Base-by-base conservation (phyloP, 2,329 filamentous ascomycete genomes). In the Salinomyces thailandicus region DNA sequence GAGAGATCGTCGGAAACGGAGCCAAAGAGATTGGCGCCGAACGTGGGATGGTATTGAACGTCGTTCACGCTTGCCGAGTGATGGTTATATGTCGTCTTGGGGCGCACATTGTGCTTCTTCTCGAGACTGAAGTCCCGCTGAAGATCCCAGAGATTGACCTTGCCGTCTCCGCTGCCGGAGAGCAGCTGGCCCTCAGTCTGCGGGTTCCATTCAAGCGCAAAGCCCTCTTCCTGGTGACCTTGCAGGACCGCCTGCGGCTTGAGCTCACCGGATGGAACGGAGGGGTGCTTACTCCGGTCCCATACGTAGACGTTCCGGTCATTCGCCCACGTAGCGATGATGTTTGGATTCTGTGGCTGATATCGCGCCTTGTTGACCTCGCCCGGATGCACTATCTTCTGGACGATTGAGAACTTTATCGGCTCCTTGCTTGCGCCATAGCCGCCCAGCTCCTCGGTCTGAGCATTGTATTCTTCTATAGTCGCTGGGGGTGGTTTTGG, bases 321-420 rank as follows among this genome's bases (percentile, higher is more conserved):
- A 5, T 85, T 77, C 46, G 85, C 86, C 63, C 95, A 79, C 0
- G 91, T 95, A 3, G 91, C 91, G 52, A 98, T 93, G 39, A 98
- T 79, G 54, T 98, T 86, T 4, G 89, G 86, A 55, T 98, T 98
- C 60, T 96, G 89, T 9, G 91, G 91, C 62, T 95, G 87, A 58
- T 96, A 96, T 49, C 91, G 80, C 12, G 91, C 93, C 68, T 96
- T 98, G 72, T 98, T 98, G 58, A 98, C 86, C 62, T 98, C 91
- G 45, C 85, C 84, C 12, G 87, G 86, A 59, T 98, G 91, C 59
- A 93, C 83, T 58, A 98, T 98, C 62, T 84, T 91, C 62, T 98
- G 91, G 35, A 91, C 80, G 53, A 98, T 83, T 47, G 82, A 81
- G 68, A 93, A 94, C 54, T 84, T 86, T 60, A 96, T 75, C 15